These are phyloP conservation scores for Hygrocybe punicea DNA, from an alignment of 768 basidiomycete species.

Conservation along the genomic window DNA sequence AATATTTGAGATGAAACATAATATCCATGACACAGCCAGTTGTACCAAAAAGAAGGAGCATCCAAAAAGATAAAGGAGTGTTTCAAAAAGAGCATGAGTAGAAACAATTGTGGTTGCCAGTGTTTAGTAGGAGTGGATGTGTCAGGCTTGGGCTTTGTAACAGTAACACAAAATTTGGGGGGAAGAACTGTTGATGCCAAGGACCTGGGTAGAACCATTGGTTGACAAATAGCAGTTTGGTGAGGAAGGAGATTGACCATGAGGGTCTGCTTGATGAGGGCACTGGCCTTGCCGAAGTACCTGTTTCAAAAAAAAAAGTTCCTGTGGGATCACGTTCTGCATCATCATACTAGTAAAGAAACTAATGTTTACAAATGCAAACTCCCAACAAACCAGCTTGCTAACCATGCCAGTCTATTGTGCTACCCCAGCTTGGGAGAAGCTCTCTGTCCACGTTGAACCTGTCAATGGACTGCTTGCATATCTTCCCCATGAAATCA, in stretches of 20 bases:
- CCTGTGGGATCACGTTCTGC: slow-evolving; percentile 46
- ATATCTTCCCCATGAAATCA: slow-evolving; percentile 33
- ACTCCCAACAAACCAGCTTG: slow-evolving; percentile 34
- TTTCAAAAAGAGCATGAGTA: too few species aligned
- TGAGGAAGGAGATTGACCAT: slow-evolving; percentile 18
- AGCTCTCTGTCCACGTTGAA: slow-evolving; percentile 29
- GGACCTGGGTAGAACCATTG: too few species aligned
- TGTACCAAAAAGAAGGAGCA: too few species aligned
- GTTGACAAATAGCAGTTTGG: too few species aligned
- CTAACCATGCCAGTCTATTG: slow-evolving; percentile 34
- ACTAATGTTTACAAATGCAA: slow-evolving; percentile 40
- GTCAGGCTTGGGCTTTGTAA: too few species aligned
- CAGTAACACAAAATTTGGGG: too few species aligned
- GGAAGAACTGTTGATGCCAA: too few species aligned
- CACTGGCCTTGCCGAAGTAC: slow-evolving; percentile 35
- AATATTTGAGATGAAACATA: too few species aligned
- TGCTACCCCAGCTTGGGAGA: slow-evolving; percentile 37
- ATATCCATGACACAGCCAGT: too few species aligned
- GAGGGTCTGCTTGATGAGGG: slow-evolving; percentile 18
- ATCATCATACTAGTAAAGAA: slow-evolving; percentile 45
- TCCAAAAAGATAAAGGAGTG: too few species aligned
- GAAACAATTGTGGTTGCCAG: too few species aligned
- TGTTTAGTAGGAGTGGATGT: too few species aligned
- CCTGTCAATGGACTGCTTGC: slow-evolving; percentile 27
- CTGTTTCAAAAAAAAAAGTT: slow-evolving; percentile 47